phyloP scores from a whole-genome alignment of 2,329 filamentous ascomycete genomes.

The Cryphonectria japonica region DNA sequence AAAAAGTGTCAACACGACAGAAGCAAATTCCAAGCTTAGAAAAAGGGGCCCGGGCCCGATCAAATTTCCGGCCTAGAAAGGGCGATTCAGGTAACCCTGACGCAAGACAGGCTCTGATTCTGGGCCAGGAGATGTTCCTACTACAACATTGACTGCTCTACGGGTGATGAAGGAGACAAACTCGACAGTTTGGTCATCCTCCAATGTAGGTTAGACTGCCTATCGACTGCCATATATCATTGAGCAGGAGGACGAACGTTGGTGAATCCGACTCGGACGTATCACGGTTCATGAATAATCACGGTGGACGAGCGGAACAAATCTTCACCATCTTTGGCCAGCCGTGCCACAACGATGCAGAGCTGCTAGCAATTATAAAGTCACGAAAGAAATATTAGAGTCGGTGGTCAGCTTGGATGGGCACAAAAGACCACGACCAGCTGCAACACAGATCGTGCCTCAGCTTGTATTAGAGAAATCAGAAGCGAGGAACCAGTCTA shows the following conservation, averaged over 20 bases:
- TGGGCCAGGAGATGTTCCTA: background rate
- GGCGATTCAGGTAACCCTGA: background rate
- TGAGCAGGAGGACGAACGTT: background rate
- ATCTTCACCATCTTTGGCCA: background rate
- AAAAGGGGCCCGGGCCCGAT: background rate
- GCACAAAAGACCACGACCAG: background rate
- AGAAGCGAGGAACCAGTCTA: background rate
- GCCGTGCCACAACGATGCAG: background rate
- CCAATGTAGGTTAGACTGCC: background rate
- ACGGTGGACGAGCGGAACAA: background rate
- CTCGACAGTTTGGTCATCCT: background rate
- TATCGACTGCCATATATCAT: background rate
- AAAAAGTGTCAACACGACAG: background rate
- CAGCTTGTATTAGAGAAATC: background rate
- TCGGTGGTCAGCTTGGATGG: background rate
- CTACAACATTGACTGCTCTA: background rate
- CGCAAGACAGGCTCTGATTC: background rate
- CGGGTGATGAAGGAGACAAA: background rate
- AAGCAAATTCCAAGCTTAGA: background rate
- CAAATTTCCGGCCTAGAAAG: background rate
- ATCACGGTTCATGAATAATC: background rate
- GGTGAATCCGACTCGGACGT: background rate
- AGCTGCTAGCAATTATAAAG: background rate
- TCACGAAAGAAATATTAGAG: background rate
- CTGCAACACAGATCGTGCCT: background rate